Evolutionary conservation across 2,329 filamentous ascomycete genomes (phyloP).

Genomic region (Verticillium alfalfae): DNA sequence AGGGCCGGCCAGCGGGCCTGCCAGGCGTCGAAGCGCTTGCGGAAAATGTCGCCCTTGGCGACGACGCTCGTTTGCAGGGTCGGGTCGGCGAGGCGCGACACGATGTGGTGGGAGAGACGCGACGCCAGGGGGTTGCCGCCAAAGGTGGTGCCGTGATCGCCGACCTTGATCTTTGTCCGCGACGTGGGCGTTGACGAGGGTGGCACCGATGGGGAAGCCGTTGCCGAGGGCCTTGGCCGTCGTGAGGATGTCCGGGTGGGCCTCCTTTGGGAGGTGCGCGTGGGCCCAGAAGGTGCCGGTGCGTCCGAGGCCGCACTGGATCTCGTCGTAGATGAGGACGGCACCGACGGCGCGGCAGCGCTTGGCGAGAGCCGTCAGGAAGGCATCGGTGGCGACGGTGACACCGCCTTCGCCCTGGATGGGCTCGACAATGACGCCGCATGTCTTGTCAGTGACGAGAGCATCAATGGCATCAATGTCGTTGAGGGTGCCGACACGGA

Average conservation of each 20-base stretch:
- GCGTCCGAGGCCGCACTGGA: conserved; percentile 86
- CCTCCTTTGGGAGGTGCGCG: conserved; percentile 62
- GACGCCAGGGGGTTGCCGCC: conserved; percentile 86
- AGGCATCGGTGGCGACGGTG: conserved; percentile 75
- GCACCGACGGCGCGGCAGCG: conserved; percentile 84
- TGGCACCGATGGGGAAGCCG: conserved; percentile 87
- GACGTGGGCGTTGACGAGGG: conserved; percentile 33
- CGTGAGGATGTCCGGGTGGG: conserved; percentile 90
- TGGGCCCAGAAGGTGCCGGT: conserved; percentile 93
- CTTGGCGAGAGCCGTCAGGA: conserved; percentile 75
- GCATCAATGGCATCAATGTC: conserved; percentile 66
- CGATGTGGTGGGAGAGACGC: conserved; percentile 79
- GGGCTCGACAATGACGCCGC: conserved; percentile 92
- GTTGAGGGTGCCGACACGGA: conserved; percentile 81
- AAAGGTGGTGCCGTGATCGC: conserved; percentile 92
- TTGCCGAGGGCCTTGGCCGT: conserved; percentile 96
- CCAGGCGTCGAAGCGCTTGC: conserved; percentile 40
- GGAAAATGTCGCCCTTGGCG: conserved; percentile 54
- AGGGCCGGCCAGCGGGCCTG: conserved; percentile 55
- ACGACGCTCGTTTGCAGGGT: conserved; percentile 65
- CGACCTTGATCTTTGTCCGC: conserved; percentile 43
- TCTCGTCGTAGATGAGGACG: conserved; percentile 91
- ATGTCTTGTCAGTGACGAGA: conserved; percentile 79
- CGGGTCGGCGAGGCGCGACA: conserved; percentile 67
- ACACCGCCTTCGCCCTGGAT: conserved; percentile 97